These are phyloP conservation scores for Yamadazyma dendronema DNA, from an alignment of 1,139 yeast species.

Conservation along the genomic window DNA sequence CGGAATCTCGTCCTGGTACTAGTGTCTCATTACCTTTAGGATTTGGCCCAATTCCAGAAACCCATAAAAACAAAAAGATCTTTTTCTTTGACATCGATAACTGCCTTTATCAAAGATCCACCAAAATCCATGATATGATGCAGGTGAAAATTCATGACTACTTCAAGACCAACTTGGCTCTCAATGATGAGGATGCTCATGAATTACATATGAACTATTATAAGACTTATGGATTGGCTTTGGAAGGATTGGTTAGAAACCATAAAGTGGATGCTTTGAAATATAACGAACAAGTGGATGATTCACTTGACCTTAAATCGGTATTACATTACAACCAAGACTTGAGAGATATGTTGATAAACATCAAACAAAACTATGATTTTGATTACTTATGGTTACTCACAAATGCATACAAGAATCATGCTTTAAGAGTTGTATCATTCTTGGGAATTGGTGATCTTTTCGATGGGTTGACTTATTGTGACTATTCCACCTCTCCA, in stretches of 20 bases:
- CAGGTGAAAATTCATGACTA: conserved; percentile 79
- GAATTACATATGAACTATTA: conserved; percentile 72
- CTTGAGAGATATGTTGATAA: conserved; percentile 50
- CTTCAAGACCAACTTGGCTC: conserved; percentile 60
- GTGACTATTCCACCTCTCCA: conserved; percentile 72
- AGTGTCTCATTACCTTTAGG: conserved; percentile 43
- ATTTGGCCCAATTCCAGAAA: conserved; percentile 44
- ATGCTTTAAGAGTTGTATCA: conserved; percentile 73
- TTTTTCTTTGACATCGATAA: conserved; percentile 93
- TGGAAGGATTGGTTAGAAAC: conserved; percentile 79
- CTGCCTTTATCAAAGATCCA: conserved; percentile 74
- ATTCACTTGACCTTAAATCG: conserved; percentile 79
- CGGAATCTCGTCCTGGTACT: conserved; percentile 27
- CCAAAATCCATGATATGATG: conserved; percentile 83
- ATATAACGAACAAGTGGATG: conserved; percentile 86
- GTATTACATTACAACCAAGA: conserved; percentile 61
- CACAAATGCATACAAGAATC: conserved; percentile 91
- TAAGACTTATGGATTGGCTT: conserved; percentile 84
- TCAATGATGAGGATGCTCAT: conserved; percentile 76
- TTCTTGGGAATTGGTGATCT: conserved; percentile 84
- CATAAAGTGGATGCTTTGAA: conserved; percentile 86
- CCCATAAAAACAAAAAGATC: conserved; percentile 41
- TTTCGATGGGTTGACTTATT: conserved; percentile 90
- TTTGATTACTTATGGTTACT: conserved; percentile 69
- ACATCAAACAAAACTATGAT: conserved; percentile 37